Evolutionary conservation across 1,284 basidiomycete species (phyloP).

Genomic region (Malassezia dermatis): DNA sequence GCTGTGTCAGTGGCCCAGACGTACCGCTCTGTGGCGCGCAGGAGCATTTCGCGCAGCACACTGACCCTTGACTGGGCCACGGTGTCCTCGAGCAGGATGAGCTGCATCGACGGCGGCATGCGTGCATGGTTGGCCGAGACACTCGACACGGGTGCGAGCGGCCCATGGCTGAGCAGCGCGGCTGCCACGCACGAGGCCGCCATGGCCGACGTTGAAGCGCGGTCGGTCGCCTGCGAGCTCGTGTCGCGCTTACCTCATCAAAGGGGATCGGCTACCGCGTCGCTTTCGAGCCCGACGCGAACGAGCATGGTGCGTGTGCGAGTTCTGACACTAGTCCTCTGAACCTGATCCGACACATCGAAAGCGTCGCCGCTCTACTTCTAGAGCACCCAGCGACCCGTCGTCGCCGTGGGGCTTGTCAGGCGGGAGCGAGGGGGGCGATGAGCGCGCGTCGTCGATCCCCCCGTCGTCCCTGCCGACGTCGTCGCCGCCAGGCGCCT

Average conservation of each 20-base stretch:
- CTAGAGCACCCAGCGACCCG: conserved; percentile 11
- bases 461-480: conserved; percentile 41
- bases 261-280: neutral
- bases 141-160: neutral
- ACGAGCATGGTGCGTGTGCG: conserved; percentile 5
- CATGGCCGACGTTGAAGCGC: neutral
- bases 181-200: conserved; percentile 4
- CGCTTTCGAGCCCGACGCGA: neutral
- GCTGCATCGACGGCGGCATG: conserved; percentile 20
- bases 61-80: conserved; percentile 23
- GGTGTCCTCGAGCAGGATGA: conserved; percentile 30
- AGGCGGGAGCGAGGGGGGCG: conserved; percentile 6
- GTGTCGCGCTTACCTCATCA: neutral
- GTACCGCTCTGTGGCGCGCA: conserved; percentile 12
- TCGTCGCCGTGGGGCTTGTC: conserved; percentile 14
- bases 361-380: conserved; percentile 20
- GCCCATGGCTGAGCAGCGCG: conserved; percentile 13
- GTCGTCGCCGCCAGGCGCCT: conserved; percentile 36
- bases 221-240: neutral
- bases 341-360: conserved; percentile 10
- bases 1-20: neutral
- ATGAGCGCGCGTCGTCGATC: conserved; percentile 8
- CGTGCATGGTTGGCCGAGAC: neutral
- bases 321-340: conserved; percentile 8
- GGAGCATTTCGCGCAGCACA: conserved; percentile 26